These are phyloP conservation scores for Barnettozyma hawaiiensis DNA, from an alignment of 1,139 yeast species.

Conservation along the genomic window DNA sequence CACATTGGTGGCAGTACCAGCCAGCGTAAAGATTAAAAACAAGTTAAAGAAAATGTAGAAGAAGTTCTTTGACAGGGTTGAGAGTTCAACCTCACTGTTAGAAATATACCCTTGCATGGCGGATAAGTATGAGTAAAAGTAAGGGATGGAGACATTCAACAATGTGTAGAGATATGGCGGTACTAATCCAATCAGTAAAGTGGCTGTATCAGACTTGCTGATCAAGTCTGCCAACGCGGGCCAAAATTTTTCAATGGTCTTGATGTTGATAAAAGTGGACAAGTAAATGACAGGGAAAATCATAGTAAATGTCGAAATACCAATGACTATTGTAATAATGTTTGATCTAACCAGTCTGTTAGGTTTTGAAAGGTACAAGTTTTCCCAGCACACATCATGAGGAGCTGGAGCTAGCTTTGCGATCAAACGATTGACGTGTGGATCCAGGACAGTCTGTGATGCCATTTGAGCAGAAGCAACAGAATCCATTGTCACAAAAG, in stretches of 20 bases:
- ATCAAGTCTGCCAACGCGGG: constrained; percentile 67
- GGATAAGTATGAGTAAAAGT: constrained; percentile 66
- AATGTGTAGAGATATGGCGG: constrained; percentile 75
- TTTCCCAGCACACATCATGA: constrained; percentile 78
- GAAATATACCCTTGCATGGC: constrained; percentile 70
- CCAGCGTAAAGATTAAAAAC: constrained; percentile 76
- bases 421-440: constrained; percentile 65
- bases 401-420: constrained; percentile 85
- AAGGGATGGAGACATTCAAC: constrained; percentile 69
- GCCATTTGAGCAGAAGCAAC: constrained; percentile 88
- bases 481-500: constrained; percentile 79
- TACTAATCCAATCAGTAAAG: constrained; percentile 69
- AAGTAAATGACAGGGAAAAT: constrained; percentile 70
- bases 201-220: constrained; percentile 49
- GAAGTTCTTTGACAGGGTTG: constrained; percentile 75
- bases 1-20: constrained; percentile 65
- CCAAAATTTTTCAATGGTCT: constrained; percentile 63
- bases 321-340: constrained; percentile 56
- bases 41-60: constrained; percentile 79
- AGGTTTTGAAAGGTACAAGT: constrained; percentile 52
- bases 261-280: constrained; percentile 65
- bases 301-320: constrained; percentile 58
- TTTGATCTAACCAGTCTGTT: constrained; percentile 57
- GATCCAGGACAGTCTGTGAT: constrained; percentile 83
- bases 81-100: constrained; percentile 74